These are phyloP conservation scores for Rubia occidens DNA, from an alignment of 305 asterid genomes.

Conservation along the genomic window DNA sequence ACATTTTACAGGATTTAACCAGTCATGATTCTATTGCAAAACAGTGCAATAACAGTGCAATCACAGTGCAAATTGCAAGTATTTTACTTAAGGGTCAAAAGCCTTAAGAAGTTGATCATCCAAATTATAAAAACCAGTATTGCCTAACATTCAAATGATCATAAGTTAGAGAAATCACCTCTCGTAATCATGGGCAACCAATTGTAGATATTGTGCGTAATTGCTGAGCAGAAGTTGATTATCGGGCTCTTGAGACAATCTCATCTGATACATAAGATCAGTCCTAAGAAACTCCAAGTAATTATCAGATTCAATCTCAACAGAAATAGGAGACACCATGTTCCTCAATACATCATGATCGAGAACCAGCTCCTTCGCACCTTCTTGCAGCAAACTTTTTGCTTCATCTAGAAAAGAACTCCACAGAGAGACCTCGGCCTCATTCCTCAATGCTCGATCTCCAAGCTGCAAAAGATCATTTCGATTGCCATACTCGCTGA, in stretches of 20 bases:
- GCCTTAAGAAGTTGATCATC: background rate
- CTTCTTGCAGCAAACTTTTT: slow-evolving; percentile 31
- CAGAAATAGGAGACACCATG: slow-evolving; percentile 59
- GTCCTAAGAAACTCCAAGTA: slow-evolving; percentile 44
- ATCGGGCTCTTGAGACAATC: slow-evolving; percentile 49
- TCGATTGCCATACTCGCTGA: background rate
- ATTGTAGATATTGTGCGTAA: slow-evolving; percentile 60
- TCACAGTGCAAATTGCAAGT: background rate
- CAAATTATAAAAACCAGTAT: background rate
- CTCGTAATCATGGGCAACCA: slow-evolving; percentile 45
- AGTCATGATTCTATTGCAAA: background rate
- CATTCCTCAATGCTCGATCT: slow-evolving; percentile 21
- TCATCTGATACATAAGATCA: slow-evolving; percentile 52
- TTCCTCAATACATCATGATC: slow-evolving; percentile 30
- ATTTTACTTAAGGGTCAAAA: background rate
- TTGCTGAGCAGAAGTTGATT: slow-evolving; percentile 65
- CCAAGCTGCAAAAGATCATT: slow-evolving; percentile 7
- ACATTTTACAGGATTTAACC: background rate
- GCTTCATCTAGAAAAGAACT: slow-evolving; percentile 53
- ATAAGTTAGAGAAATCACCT: slow-evolving; percentile 36
- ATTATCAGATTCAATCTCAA: slow-evolving; percentile 41
- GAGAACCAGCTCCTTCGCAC: slow-evolving; percentile 21
- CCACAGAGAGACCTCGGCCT: slow-evolving; percentile 48
- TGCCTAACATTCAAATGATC: slow-evolving; percentile 11
- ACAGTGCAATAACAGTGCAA: no score